Evolutionary conservation across 2,329 filamentous ascomycete genomes (phyloP), one percentile per base, ranked within the genome.

Genomic region (Neoascochyta sp.): DNA sequence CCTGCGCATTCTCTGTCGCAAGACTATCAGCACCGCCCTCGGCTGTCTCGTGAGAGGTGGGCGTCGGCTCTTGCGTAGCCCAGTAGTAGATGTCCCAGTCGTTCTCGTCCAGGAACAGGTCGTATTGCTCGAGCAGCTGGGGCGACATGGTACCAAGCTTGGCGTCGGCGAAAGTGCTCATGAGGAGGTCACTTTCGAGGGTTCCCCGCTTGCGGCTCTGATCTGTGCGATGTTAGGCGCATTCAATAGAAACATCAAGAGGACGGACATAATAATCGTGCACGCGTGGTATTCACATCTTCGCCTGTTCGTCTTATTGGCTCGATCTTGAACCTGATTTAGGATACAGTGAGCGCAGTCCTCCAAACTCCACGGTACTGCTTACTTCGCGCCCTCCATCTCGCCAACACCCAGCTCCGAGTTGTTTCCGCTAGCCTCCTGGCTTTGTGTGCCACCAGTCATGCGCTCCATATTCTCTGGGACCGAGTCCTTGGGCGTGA

Each of bases 1-100:
- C 70, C 43, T 70, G 66, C 12, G 66, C 68, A 24, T 62, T 59
- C 5, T 63, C 57, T 4, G 64, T 63, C 8, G 71, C 65, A 38
- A 64, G 42, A 9, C 63, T 63, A 3, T 65, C 53, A n/a, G 64
- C 65, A 15, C 64, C 67, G 16, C 74, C 71, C 45, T 78, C 74
- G 4, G 74, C 71, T 25, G 71, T 71, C 34, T 77, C 70, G 30
- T 70, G 63, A 18, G 78, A 74, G n/a, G 75, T 75, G 1, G 72
- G 68, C 4, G 75, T 67, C 9, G 81, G 73, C 50, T 87, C 80
- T 65, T 98, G 92, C 10, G 92, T 98, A 3, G 86, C 87, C 92
- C 92, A 98, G 74, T 98, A 98, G 74, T 98, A 98, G 41, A 98
- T 95, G 63, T 98, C 92, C 92, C 92, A 98, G 70, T 98, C 92